Base-by-base conservation (phyloP, 768 basidiomycete species). In the Kwoniella sp. region DNA sequence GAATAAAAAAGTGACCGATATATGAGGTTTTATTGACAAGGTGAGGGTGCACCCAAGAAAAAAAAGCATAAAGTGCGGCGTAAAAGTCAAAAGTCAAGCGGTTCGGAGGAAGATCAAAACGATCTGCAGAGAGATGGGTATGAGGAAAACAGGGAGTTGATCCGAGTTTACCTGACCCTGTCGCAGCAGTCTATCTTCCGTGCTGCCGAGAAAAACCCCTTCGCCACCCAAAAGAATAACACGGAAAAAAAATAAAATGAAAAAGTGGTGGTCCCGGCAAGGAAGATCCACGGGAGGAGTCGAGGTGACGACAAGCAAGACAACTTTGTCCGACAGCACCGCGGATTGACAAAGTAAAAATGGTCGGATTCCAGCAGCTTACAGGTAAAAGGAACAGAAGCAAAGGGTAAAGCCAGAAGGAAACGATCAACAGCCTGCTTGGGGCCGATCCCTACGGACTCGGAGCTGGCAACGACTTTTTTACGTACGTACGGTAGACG, bases 111-210 rank as follows among this genome's bases (percentile, higher is more conserved):
- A 44, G 40, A 44, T 19, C 40, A 15, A 44, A 44, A 19, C 8
- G 40, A 44, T 44, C 40, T 44, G 17, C 40, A 44, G 40, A 44
- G 10, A 19, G 40, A 9, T 6, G 17, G 17, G 40, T 19, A 44
- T 44, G 40, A 44, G 17, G 40, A 44, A 44, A 44, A 44, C 40
- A 44, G 40, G 40, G 40, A 44, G 40, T 44, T 44, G 40, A 44
- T 44, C 40, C 40, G 40, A 44, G 40, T 9, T 3, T 9, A 44
- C 40, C 40, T 44, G 40, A 44, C 40, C 40, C 40, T 44, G 40
- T 44, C 40, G 17, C 40, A 19, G 40, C 17, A 44, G 10, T 44
- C 40, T 10, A 44, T 44, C 40, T 44, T 44, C 40, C 40, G 40
- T 15, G 40, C 40, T 44, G 8, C 40, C 40, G 40, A 44, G 40